Percentiles rank a stretch among this genome's conserved stretches.
Conservation (phyloP, 2,329 filamentous ascomycete genomes). For the Diaporthe longicolla region DNA sequence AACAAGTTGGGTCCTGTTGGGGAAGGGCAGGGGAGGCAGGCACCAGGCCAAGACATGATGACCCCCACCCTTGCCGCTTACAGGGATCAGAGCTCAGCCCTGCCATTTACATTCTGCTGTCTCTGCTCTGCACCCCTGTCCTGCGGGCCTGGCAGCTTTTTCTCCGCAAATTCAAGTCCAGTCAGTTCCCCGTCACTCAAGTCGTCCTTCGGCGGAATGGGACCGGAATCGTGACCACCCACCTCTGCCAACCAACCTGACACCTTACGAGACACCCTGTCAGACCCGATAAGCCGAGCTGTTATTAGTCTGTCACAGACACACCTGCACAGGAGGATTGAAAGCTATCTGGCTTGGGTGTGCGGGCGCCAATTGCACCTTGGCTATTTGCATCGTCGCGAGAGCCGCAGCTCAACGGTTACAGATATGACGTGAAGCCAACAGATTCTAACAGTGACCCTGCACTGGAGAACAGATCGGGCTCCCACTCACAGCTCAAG, state of each 20-base stretch:
- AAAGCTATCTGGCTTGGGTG: not conserved
- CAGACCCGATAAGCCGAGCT: constrained; percentile 16
- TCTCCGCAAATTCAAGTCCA: constrained; percentile 6
- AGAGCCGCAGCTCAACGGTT: constrained; percentile 22
- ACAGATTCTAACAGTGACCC: not conserved
- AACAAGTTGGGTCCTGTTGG: constrained; percentile 36
- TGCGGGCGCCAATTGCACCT: constrained; percentile 16
- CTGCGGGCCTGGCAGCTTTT: constrained; percentile 22
- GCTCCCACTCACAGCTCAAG: not conserved
- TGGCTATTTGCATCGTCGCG: constrained; percentile 11
- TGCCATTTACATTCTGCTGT: constrained; percentile 23
- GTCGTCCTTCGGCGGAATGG: constrained; percentile 18
- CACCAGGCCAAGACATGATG: constrained; percentile 14
- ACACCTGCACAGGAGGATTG: not conserved
- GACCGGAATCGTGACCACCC: constrained; percentile 4
- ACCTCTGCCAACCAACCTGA: too few species aligned
- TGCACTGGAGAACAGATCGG: not conserved
- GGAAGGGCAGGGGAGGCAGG: constrained; percentile 22
- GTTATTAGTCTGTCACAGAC: not conserved
- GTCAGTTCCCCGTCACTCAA: not conserved
- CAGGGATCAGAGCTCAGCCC: constrained; percentile 35
- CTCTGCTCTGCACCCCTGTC: constrained; percentile 1
- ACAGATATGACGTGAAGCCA: not conserved
- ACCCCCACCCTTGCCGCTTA: constrained; percentile 31
- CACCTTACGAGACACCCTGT: not conserved